A percentile compares a stretch with the other conserved stretches of the same genome.
phyloP scores from a whole-genome alignment of 345 rosid genomes.

The Heritiera littoralis region DNA sequence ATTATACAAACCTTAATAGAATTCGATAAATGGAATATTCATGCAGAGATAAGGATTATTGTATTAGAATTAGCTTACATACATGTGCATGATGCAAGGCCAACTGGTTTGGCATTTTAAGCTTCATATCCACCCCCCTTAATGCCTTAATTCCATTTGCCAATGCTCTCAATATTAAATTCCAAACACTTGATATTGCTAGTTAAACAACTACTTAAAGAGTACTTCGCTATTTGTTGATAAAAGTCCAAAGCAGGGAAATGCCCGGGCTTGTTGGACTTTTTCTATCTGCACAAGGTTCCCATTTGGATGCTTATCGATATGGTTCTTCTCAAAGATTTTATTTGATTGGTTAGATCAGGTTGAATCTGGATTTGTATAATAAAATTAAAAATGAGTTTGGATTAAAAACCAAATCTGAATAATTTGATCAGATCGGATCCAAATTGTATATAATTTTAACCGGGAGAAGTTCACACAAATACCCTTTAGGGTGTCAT shows the following conservation, averaged over 20 bases:
- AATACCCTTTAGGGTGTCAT: too few species aligned
- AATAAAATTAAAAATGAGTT: too few species aligned
- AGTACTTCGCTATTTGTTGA: background rate
- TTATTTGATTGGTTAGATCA: too few species aligned
- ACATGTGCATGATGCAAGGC: background rate
- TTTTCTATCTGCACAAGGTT: slow-evolving; percentile 70
- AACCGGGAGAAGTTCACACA: too few species aligned
- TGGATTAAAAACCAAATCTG: too few species aligned
- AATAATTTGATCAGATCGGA: too few species aligned
- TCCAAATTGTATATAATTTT: too few species aligned
- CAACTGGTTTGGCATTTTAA: background rate
- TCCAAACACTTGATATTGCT: background rate
- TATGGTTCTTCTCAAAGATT: slow-evolving; percentile 58
- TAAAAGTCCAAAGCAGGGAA: background rate
- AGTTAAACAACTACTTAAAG: background rate
- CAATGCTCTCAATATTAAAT: background rate
- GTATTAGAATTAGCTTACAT: background rate
- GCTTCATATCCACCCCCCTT: background rate
- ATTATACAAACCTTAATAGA: background rate
- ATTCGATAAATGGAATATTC: background rate
- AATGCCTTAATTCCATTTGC: background rate
- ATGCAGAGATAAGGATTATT: background rate
- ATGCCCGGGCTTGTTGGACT: slow-evolving; percentile 36
- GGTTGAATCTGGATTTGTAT: too few species aligned
- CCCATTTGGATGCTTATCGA: slow-evolving; percentile 61